phyloP scores from a whole-genome alignment of 1,139 yeast species.

The Blastobotrys serpentis region DNA sequence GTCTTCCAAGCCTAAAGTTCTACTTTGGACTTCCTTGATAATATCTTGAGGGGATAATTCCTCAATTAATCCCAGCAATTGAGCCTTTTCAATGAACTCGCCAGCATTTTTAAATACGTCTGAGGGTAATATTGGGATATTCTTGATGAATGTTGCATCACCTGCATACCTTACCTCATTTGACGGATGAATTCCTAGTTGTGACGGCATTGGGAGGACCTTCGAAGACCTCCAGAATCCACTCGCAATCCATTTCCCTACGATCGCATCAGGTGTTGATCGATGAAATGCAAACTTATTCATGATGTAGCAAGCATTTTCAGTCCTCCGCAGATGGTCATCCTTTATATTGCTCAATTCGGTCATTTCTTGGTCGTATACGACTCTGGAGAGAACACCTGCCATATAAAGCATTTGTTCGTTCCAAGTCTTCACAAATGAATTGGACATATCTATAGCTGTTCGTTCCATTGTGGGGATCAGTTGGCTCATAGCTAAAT shows the following conservation, averaged over 20 bases:
- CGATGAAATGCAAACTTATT: slow-evolving; percentile 35
- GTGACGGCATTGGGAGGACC: slow-evolving; percentile 36
- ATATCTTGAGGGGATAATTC: slow-evolving; percentile 32
- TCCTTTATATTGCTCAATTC: slow-evolving; percentile 13
- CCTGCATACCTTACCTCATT: slow-evolving; percentile 35
- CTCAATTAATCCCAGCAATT: slow-evolving; percentile 29
- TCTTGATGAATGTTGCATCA: slow-evolving; percentile 33
- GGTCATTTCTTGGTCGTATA: slow-evolving; percentile 40
- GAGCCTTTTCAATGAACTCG: slow-evolving; percentile 34
- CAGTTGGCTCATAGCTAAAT: slow-evolving; percentile 41
- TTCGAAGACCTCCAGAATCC: slow-evolving; percentile 40
- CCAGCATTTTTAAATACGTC: slow-evolving; percentile 28
- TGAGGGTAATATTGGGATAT: slow-evolving; percentile 35
- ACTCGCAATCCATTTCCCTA: slow-evolving; percentile 37
- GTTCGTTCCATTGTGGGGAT: slow-evolving; percentile 48
- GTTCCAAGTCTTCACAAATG: slow-evolving; percentile 44
- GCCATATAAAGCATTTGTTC: slow-evolving; percentile 41
- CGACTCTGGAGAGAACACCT: slow-evolving; percentile 40
- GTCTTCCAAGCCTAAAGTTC: slow-evolving; percentile 28
- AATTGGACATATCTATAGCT: slow-evolving; percentile 44
- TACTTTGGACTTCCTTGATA: slow-evolving; percentile 30
- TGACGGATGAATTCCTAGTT: slow-evolving; percentile 37
- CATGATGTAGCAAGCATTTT: slow-evolving; percentile 33
- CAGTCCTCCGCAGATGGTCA: slow-evolving; percentile 17
- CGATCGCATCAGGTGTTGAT: slow-evolving; percentile 40